A percentile compares a stretch with the other conserved stretches of the same genome.
Conservation (phyloP, 192 early-diverging fungal genomes). For the Linnemannia hyalina region DNA sequence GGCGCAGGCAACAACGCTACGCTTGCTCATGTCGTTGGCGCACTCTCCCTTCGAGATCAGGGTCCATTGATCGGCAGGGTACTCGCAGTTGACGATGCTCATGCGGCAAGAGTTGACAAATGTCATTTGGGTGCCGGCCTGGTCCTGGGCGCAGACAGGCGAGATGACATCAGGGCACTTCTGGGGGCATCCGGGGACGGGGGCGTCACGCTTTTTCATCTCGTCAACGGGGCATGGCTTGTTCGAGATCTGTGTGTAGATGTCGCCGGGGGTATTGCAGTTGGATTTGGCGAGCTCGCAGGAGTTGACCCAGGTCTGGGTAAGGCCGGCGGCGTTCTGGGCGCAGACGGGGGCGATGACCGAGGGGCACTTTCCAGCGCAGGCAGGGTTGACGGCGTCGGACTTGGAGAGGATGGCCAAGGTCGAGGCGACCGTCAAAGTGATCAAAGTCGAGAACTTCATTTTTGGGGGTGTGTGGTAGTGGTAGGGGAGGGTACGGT, state of each 20-base stretch:
- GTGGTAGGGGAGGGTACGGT: neutral
- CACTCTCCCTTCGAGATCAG: no score
- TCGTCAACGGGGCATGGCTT: no score
- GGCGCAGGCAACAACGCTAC: no score
- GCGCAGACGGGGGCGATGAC: neutral
- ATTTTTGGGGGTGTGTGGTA: neutral
- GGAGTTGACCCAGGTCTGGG: no score
- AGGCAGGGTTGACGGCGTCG: neutral
- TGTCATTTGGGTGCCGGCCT: neutral
- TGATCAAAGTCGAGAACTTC: neutral
- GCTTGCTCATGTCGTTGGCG: no score
- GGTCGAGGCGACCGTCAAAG: neutral
- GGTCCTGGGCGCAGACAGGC: neutral
- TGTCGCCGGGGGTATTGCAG: no score
- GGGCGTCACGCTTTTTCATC: no score
- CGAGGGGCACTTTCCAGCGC: neutral
- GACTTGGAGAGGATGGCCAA: neutral
- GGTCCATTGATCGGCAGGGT: neutral
- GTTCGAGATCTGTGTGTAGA: no score
- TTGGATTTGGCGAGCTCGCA: no score
- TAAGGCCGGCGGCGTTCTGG: neutral
- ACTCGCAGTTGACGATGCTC: neutral
- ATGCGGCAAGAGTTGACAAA: neutral
- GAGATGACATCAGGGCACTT: neutral
- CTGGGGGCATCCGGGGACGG: neutral